Evolutionary conservation across 2,329 filamentous ascomycete genomes (phyloP), one percentile per base, ranked within the genome.

Genomic region (Monilinia fructigena): DNA sequence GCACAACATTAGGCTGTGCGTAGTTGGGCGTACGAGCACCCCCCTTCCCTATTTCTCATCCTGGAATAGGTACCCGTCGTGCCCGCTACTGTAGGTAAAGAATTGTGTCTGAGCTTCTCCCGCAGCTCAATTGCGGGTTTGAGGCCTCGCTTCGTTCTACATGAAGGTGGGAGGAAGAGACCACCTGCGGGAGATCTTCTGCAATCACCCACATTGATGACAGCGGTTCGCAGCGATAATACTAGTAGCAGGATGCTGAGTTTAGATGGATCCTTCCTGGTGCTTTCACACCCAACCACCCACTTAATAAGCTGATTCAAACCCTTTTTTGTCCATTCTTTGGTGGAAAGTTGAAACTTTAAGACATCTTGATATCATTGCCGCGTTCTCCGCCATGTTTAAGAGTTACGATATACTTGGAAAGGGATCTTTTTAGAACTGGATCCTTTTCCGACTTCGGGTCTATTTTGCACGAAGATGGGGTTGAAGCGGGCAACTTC

Each of bases 1-100:
- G 59, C 59, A 66, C 50, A 66, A 63, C 65, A 66, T 62, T 56
- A 61, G 55, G 64, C 64, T 66, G 64, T 62, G 64, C 47, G 56
- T 66, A 48, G 35, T 40, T 56, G 45, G 20, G 35, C 61, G 38
- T 42, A 47, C 61, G 40, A 23, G 35, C 55, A 38, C 28, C 35
- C 63, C 31, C 35, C 63, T n/a, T 65, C 40, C 61, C 38, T 38
- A 50, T 38, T 6, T 47, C 26, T 14, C 28, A 55, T 55, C 38
- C 20, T 63, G 61, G 38, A 40, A 23, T 48, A 48, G 42, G 20
- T 54, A 45, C 60, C 38, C 53, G 62, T 62, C 35, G 16, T 40
- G 35, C 48, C 38, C 61, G 20, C 50, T 56, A 63, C 50, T 63
- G 35, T 63, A 53, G 35, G 60, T 23, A 26, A 55, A 55, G 61